These are phyloP conservation scores for Daldinia grandis DNA, from an alignment of 495 filamentous ascomycete genomes.

Conservation along the genomic window DNA sequence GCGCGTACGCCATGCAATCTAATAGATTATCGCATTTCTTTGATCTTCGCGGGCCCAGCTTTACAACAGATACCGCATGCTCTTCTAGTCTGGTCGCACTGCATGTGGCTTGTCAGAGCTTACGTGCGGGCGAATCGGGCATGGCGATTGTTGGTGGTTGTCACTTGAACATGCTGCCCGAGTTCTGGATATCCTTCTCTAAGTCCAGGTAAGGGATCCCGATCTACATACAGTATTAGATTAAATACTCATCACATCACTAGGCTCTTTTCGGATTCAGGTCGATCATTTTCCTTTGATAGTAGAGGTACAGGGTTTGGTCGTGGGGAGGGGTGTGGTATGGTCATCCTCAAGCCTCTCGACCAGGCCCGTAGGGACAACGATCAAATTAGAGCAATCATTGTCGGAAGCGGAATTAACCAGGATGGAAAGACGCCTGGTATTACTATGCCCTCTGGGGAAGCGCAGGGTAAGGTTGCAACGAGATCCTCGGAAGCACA, in stretches of 20 bases:
- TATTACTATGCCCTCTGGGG: constrained; percentile 65
- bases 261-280: constrained; percentile 72
- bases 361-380: constrained; percentile 64
- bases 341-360: constrained; percentile 68
- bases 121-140: constrained; percentile 65
- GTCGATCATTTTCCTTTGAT: constrained; percentile 68
- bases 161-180: constrained; percentile 65
- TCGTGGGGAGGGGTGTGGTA: constrained; percentile 68
- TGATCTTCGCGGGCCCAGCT: constrained; percentile 66
- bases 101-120: constrained; percentile 80
- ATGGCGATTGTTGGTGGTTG: constrained; percentile 65
- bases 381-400: constrained; percentile 68
- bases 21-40: constrained; percentile 72
- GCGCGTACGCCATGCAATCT: constrained; percentile 61
- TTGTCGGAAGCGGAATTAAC: constrained; percentile 66
- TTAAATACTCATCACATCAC: constrained; percentile 48
- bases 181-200: constrained; percentile 62
- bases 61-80: constrained; percentile 88
- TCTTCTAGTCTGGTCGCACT: constrained; percentile 74
- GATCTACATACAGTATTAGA: constrained; percentile 33
- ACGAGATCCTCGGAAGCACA: background rate
- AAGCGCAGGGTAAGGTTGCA: constrained; percentile 60
- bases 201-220: constrained; percentile 38
- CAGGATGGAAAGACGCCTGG: constrained; percentile 67
- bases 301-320: constrained; percentile 69